A percentile compares a stretch with the other conserved stretches of the same genome.
Evolutionary conservation across 495 filamentous ascomycete genomes (phyloP).

Genomic region (Xylaria flabelliformis): DNA sequence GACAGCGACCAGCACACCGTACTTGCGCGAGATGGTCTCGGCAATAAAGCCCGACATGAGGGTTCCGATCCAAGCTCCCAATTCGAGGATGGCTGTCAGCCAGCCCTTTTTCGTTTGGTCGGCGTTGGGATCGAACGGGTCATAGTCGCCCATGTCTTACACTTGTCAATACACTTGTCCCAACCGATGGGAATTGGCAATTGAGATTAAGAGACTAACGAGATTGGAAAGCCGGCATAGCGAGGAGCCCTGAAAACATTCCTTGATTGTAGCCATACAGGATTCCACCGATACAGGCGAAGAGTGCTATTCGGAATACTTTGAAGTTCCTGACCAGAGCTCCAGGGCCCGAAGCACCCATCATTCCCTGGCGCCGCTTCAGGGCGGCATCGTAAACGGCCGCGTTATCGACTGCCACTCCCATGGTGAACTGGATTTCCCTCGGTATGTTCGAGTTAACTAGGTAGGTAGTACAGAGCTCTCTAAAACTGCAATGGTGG

Average conservation of each 20-base stretch:
- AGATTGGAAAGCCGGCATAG: constrained; percentile 63
- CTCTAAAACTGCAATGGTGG: background rate
- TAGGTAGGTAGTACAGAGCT: background rate
- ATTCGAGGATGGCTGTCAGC: constrained; percentile 80
- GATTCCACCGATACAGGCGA: constrained; percentile 79
- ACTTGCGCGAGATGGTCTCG: constrained; percentile 75
- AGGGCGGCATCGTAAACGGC: constrained; percentile 68
- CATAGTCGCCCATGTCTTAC: constrained; percentile 69
- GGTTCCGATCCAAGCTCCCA: constrained; percentile 83
- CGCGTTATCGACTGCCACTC: constrained; percentile 43
- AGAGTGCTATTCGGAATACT: constrained; percentile 74
- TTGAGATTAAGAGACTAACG: constrained; percentile 39
- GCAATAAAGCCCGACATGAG: constrained; percentile 78
- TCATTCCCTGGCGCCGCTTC: constrained; percentile 66
- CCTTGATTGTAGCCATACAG: constrained; percentile 77
- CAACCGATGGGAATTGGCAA: background rate
- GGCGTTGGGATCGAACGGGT: constrained; percentile 48
- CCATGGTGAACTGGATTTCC: constrained; percentile 37
- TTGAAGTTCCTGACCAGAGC: constrained; percentile 72
- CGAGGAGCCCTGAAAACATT: constrained; percentile 76
- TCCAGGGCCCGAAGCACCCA: constrained; percentile 66
- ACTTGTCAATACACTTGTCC: constrained; percentile 15
- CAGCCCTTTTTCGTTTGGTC: constrained; percentile 75
- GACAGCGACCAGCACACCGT: constrained; percentile 73
- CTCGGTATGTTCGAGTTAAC: background rate